Conservation (phyloP, 495 filamentous ascomycete species). For the Trichoderma parareesei region DNA sequence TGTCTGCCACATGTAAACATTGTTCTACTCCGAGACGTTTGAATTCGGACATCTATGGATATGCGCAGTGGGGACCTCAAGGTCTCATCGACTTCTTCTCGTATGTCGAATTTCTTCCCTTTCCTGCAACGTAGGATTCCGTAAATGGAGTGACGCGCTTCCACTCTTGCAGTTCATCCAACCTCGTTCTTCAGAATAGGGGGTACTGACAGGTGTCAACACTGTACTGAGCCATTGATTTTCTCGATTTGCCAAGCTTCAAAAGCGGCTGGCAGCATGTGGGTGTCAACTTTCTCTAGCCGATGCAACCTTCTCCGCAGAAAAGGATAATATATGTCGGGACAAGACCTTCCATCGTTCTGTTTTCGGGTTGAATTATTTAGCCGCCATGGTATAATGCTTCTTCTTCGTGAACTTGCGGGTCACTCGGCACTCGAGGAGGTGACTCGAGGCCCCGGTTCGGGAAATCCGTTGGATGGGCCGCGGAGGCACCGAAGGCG, state of each 20-base stretch:
- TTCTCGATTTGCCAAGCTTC: neutral
- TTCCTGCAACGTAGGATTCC: no score
- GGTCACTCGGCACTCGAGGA: neutral
- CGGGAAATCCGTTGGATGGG: neutral
- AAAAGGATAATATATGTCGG: neutral
- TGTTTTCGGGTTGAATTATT: neutral
- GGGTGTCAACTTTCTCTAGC: neutral
- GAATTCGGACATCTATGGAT: no score
- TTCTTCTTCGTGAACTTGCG: neutral
- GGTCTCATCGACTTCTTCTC: no score
- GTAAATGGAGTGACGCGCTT: no score
- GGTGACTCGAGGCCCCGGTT: neutral
- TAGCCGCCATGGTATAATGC: neutral
- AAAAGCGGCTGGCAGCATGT: neutral
- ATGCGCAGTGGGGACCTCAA: no score
- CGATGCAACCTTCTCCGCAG: conserved; percentile 7
- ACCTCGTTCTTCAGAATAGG: no score
- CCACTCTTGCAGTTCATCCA: no score
- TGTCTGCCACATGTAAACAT: no score
- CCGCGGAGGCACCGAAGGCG: neutral
- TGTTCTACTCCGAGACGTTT: no score
- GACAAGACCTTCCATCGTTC: conserved; percentile 5
- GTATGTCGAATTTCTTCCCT: no score
- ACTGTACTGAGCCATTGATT: no score
- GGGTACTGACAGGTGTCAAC: no score